Evolutionary conservation across 129 eudicot genomes (phyloP), one percentile per base, ranked within the genome.

Genomic region (Oenanthe sinensis): DNA sequence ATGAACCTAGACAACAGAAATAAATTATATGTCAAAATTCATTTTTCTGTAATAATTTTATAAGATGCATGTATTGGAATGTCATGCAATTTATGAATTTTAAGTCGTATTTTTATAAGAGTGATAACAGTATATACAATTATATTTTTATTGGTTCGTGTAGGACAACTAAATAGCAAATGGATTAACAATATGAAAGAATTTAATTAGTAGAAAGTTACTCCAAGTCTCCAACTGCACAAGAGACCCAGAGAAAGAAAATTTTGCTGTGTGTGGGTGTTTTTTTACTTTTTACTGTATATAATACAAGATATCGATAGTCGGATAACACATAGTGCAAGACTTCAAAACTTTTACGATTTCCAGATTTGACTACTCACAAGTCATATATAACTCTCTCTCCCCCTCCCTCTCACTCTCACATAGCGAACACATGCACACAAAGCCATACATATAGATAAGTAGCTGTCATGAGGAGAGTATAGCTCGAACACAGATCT

Each of bases 281-380:
- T 0, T 19, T 17, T 54, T 15, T 0, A 16, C 12, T 3, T 8
- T 22, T 0, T 60, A 24, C 2, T 10, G 1, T 1, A n/a, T 3
- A 8, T 33, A 1, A 33, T 33, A 33, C 36, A 33, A 10, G 37
- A 62, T 22, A 24, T 12, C n/a, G 16, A 24, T 73, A n/a, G 54
- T 44, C 52, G 15, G 55, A 44, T 20, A 42, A 8, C 8, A 43
- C 0, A 42, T 7, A 37, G 0, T 4, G n/a, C 2, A 42, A 72
- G n/a, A 19, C 52, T 24, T 13, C 2, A 8, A 24, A 45, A 26
- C 58, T 73, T 45, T 44, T 73, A 52, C 44, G 37, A 26, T 48
- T 75, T 58, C 36, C 20, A 6, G 79, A 77, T 77, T 55, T 54
- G 79, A 77, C 79, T 14, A 37, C 75, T 71, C 36, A 33, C 36